These are phyloP conservation scores for Magnaporthiopsis rhizophila DNA, from an alignment of 2,329 filamentous ascomycete genomes.

Conservation along the genomic window DNA sequence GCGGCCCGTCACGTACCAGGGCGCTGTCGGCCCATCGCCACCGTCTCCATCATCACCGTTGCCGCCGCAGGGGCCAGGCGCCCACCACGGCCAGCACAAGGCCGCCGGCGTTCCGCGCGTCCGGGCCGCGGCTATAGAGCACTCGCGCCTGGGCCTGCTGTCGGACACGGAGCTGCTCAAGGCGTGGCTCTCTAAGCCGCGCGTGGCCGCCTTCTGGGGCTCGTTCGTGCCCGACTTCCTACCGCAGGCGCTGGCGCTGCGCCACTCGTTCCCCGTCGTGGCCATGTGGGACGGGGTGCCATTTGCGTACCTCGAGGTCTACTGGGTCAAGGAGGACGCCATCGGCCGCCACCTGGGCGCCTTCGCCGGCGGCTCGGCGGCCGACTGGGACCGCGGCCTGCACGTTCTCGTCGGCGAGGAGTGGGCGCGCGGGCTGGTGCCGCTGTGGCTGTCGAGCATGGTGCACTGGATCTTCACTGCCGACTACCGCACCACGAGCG, in stretches of 20 bases:
- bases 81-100: background rate
- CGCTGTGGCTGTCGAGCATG: slow-evolving; percentile 73
- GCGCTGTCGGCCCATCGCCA: slow-evolving; percentile 40
- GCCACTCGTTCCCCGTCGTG: slow-evolving; percentile 82
- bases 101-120: background rate
- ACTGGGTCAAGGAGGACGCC: slow-evolving; percentile 92
- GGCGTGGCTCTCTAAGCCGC: slow-evolving; percentile 80
- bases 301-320: slow-evolving; percentile 96
- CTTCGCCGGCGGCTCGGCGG: slow-evolving; percentile 31
- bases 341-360: slow-evolving; percentile 60
- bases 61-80: background rate
- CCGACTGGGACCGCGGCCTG: slow-evolving; percentile 75
- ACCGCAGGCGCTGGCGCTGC: slow-evolving; percentile 50
- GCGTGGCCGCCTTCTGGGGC: slow-evolving; percentile 83
- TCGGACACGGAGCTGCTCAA: slow-evolving; percentile 58
- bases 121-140: slow-evolving; percentile 22
- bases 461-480: slow-evolving; percentile 78
- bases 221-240: slow-evolving; percentile 60
- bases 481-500: slow-evolving; percentile 72
- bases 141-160: slow-evolving; percentile 32
- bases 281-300: slow-evolving; percentile 91
- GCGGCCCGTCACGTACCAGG: slow-evolving; percentile 47
- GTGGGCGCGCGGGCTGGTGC: slow-evolving; percentile 78
- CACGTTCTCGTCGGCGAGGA: slow-evolving; percentile 89
- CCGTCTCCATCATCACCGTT: slow-evolving; percentile 1